Base-by-base conservation (phyloP, 129 eudicot genomes). In the Flaveria robusta region DNA sequence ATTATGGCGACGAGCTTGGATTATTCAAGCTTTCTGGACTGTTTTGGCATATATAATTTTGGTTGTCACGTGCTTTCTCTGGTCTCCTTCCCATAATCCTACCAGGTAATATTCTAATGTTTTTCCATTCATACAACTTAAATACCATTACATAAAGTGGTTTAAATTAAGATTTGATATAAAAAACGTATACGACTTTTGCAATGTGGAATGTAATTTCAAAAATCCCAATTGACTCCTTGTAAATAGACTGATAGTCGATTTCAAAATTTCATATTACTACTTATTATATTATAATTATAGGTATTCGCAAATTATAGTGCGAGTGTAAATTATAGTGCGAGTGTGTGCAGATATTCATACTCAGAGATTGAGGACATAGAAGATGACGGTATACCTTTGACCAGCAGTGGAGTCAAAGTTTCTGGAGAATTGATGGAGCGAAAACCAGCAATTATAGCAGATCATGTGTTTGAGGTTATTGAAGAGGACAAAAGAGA, bases 401-500 rank as follows among this genome's bases (percentile, higher is more conserved):
- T 92, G 54, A 90, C 98, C 2, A 81, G 90, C 22, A 75, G 71
- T 59, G 92, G 85, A 47, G 86, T 88, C 39, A 83, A 81, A 80
- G 86, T 87, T 46, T 74, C 77, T 4, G 96, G 89, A 76, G 97
- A 92, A n/a, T 82, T 86, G 81, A 83, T 84, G 79, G 93, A 91
- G 39, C 83, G 94, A 68, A 91, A 88, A 71, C 78, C 80, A 2
- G 74, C 93, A n/a, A 73, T 81, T 24, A 46, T 89, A 50, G 39
- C 91, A 39, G 97, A 92, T 87, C 92, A 83, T 49, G 89, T 90
- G 34, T 90, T 90, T 50, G 98, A 88, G 73, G 98, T 84, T 81
- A 81, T 92, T 22, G 98, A 89, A 80, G 98, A 92, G 82, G 93
- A 88, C 79, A 92, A 92, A 80, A 77, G 96, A 79, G 98, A 90